Conservation (phyloP, 2,329 filamentous ascomycete genomes). For the Claviceps maximensis region DNA sequence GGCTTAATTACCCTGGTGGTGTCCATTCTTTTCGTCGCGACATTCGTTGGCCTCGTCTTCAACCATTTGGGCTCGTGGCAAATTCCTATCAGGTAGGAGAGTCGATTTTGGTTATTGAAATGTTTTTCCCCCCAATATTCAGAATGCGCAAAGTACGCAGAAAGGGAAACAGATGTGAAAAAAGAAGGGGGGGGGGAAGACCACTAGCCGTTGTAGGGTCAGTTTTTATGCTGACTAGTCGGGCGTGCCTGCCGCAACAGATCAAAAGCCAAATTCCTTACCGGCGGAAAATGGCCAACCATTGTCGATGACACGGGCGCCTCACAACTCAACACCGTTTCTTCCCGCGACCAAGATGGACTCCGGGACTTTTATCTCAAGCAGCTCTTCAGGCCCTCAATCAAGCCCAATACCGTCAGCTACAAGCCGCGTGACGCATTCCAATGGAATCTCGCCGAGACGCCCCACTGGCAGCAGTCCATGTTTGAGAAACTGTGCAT, state of each 20-base stretch:
- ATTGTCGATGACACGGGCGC: neutral
- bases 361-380: conserved; percentile 21
- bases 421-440: conserved; percentile 22
- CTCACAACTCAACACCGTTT: neutral
- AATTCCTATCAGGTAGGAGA: conserved; percentile 9
- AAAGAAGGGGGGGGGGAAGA: no score
- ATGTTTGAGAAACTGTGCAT: conserved; percentile 29
- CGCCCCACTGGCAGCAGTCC: conserved; percentile 18
- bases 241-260: neutral
- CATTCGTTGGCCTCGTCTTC: conserved; percentile 19
- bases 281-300: neutral
- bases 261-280: neutral
- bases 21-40: conserved; percentile 19
- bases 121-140: no score
- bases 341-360: conserved; percentile 3
- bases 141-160: no score
- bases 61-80: conserved; percentile 19
- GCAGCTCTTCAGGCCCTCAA: conserved; percentile 17
- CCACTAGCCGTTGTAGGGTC: no score
- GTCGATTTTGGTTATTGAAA: neutral
- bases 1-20: conserved; percentile 17
- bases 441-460: conserved; percentile 17
- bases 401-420: conserved; percentile 12
- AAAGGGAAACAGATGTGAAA: no score
- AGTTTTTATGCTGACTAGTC: no score